phyloP scores from a whole-genome alignment of 768 basidiomycete genomes.

The Kwoniella botswanensis region DNA sequence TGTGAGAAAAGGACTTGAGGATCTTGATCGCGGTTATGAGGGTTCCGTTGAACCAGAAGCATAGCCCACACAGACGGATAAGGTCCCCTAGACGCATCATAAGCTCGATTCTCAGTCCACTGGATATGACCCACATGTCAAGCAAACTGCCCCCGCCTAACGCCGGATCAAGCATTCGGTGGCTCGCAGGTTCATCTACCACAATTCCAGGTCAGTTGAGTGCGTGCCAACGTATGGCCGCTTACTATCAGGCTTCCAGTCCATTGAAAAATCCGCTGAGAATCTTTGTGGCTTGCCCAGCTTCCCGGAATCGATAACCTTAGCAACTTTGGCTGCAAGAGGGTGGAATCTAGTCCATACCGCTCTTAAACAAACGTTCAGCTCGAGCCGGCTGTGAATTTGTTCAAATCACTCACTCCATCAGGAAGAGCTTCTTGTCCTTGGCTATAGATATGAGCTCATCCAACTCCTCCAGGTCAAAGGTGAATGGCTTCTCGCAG shows the following conservation, averaged over 20 bases:
- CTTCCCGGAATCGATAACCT: constrained; percentile 49
- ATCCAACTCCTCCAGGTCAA: constrained; percentile 75
- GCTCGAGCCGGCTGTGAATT: too few species aligned
- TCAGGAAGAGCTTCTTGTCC: constrained; percentile 79
- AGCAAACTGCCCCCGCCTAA: constrained; percentile 83
- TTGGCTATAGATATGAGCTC: constrained; percentile 78
- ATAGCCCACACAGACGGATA: constrained; percentile 66
- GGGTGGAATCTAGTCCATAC: constrained; percentile 55
- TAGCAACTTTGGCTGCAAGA: constrained; percentile 50
- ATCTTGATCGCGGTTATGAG: constrained; percentile 66
- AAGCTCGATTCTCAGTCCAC: too few species aligned
- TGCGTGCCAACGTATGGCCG: too few species aligned
- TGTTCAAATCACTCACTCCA: constrained; percentile 75
- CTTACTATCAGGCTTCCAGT: constrained; percentile 72
- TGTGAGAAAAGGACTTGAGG: constrained; percentile 69
- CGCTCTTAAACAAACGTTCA: constrained; percentile 26
- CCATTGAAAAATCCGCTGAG: constrained; percentile 73
- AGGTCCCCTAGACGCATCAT: constrained; percentile 17
- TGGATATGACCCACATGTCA: constrained; percentile 62
- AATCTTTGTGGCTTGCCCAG: constrained; percentile 54
- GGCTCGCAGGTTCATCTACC: constrained; percentile 65
- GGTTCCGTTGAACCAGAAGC: constrained; percentile 77
- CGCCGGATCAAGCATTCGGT: constrained; percentile 78
- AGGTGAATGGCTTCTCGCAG: constrained; percentile 86
- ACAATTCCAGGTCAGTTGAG: too few species aligned